Evolutionary conservation across 2,329 filamentous ascomycete genomes (phyloP), one percentile per base, ranked within the genome.

Genomic region (Helminthosporium solani): DNA sequence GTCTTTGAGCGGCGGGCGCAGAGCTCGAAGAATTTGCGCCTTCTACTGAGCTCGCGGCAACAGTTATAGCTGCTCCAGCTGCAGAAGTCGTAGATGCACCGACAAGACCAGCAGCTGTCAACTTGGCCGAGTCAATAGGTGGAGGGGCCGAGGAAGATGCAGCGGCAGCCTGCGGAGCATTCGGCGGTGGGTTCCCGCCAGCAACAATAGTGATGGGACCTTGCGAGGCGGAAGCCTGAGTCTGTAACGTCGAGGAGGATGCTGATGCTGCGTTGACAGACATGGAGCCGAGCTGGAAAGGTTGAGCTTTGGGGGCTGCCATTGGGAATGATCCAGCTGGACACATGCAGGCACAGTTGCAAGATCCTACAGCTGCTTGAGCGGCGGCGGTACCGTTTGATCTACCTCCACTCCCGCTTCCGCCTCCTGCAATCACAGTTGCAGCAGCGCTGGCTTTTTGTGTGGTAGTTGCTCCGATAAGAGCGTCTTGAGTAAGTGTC

Each of bases 261-360:
- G 48, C 12, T 6, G 31, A 20, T 46, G 47, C 47, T 4, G 31
- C 27, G 14, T 28, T 51, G 55, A 60, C 61, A 21, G 50, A 42
- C 1, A 52, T 54, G 11, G 47, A 46, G 28, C 46, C 39, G 14
- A 68, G 50, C 34, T 63, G 57, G 53, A 67, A 65, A 8, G 64
- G 54, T 9, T 54, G 59, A 1, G 63, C 56, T 21, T 50, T 46
- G 0, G 63, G 60, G 12, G 60, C 54, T 1, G 47, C 34, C 63
- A 68, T 68, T 15, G 66, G 64, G 47, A 66, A 67, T 6, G 57
- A 52, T 6, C 56, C 60, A 1, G 54, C 54, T 2, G 64, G 64
- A 44, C 66, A 68, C 28, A 46, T 33, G 43, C 65, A 69, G n/a
- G 55, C 47, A 42, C 66, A 69, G 23, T 49, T 56, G 40, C 66